Evolutionary conservation across 2,329 filamentous ascomycete species (phyloP), one percentile per base, ranked within the genome.

Genomic region (Zarea fungicola): DNA sequence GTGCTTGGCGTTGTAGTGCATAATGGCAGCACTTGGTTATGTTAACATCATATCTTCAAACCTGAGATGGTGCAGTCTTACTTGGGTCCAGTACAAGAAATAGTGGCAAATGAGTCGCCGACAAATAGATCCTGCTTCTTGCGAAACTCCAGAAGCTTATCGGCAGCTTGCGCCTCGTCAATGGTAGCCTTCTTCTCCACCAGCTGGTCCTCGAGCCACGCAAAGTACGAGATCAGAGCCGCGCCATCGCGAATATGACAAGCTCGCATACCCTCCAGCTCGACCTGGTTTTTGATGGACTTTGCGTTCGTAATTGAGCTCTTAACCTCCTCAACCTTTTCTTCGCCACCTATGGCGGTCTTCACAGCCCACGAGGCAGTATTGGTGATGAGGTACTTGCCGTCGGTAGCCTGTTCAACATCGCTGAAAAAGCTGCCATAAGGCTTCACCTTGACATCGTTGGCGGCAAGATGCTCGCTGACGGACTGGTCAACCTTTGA

Each of bases 221-320:
- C 89, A 65, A 99, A 96, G 65, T 90, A 99, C 63, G 96, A 84
- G 49, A 83, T 91, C 53, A 97, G 69, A 2, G 93, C 92, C 40
- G 89, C 90, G 40, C 93, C 93, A 61, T 99, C 93, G 55, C 93
- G 83, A 57, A 97, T 82, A 63, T 99, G 93, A 63, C 93, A 97
- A 50, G 87, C 81, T 53, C 90, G 81, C 93, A 99, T 97, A 52
- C 93, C 93, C 59, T 89, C 82, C 37, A 96, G 73, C 65, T 99
- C 93, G 0, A 80, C 83, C 49, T 89, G 82, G 58, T 96, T 99
- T 72, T 99, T 99, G 64, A 97, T 75, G 7, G 93, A 90, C 71
- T 99, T 99, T 29, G 90, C 82, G 67, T 96, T 91, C 5, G 84
- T 84, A 50, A 99, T 80, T 1, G 90, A 91, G 60, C 91, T 96